phyloP scores from a whole-genome alignment of 2,329 filamentous ascomycete species.

The Penicillium italicum region DNA sequence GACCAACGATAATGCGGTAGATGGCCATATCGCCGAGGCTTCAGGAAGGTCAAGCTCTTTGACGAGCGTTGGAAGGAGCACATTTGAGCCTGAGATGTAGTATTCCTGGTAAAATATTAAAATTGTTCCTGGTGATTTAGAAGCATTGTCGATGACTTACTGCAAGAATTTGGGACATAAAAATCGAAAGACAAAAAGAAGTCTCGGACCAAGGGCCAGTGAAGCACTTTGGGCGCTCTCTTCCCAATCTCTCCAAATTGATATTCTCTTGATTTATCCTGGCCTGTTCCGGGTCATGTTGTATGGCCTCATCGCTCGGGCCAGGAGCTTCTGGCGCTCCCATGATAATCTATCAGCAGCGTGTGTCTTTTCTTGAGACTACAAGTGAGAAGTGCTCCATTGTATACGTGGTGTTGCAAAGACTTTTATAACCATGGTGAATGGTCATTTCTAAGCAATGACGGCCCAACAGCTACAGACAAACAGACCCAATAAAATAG shows the following conservation, averaged over 20 bases:
- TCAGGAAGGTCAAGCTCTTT: conserved; percentile 62
- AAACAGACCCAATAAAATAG: background rate
- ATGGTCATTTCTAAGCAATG: conserved; percentile 9
- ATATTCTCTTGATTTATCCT: conserved; percentile 6
- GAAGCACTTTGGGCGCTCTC: conserved; percentile 59
- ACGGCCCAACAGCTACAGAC: background rate
- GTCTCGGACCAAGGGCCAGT: conserved; percentile 53
- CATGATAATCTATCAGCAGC: background rate
- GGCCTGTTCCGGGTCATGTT: background rate
- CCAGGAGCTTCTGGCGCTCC: background rate
- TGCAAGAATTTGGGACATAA: conserved; percentile 61
- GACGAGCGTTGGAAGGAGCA: conserved; percentile 64
- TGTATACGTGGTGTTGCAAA: background rate
- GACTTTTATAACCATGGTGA: background rate
- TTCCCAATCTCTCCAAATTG: conserved; percentile 58
- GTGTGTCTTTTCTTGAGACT: background rate
- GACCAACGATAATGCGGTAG: conserved; percentile 51
- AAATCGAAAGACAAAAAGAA: conserved; percentile 60
- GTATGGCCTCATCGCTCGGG: background rate
- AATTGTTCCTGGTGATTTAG: background rate
- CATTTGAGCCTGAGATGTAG: conserved; percentile 70
- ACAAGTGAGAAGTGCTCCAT: background rate
- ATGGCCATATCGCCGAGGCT: conserved; percentile 56
- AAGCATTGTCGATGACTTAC: conserved; percentile 35
- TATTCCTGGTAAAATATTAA: conserved; percentile 54